phyloP scores from a whole-genome alignment of 2,329 filamentous ascomycete genomes.

The Harringtonia aguacate region DNA sequence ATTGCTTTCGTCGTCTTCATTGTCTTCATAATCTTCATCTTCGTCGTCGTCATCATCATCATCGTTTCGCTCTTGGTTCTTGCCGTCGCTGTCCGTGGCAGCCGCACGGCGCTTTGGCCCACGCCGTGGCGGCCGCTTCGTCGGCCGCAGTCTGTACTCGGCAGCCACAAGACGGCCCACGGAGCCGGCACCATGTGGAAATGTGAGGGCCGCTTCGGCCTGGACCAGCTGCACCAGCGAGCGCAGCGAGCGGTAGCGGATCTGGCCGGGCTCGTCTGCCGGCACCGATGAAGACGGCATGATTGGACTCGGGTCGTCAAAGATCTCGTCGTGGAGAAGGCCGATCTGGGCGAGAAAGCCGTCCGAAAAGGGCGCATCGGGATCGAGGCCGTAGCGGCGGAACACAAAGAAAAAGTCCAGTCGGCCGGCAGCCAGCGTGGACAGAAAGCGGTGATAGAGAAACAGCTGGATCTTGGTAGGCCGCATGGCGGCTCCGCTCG shows the following conservation, averaged over 20 bases:
- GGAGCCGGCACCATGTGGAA: conserved; percentile 36
- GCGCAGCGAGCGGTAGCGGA: conserved; percentile 37
- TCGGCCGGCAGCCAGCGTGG: conserved; percentile 58
- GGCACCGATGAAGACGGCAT: conserved; percentile 13
- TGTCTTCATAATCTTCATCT: conserved; percentile 20
- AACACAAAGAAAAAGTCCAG: conserved; percentile 62
- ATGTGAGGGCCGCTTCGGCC: conserved; percentile 38
- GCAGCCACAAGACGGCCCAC: conserved; percentile 41
- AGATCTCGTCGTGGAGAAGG: conserved; percentile 54
- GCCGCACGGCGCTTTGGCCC: no score
- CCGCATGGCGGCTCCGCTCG: conserved; percentile 53
- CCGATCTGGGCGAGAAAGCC: conserved; percentile 67
- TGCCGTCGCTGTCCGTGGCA: not conserved
- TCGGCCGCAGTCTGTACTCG: conserved; percentile 32
- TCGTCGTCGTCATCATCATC: conserved; percentile 1
- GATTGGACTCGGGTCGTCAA: conserved; percentile 31
- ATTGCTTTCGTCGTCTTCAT: conserved; percentile 19
- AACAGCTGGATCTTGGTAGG: conserved; percentile 81
- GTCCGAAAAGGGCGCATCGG: conserved; percentile 61
- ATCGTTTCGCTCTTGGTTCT: not conserved
- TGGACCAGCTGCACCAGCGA: conserved; percentile 35
- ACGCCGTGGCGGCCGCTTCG: not conserved
- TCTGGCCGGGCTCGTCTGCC: conserved; percentile 6
- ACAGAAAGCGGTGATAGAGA: conserved; percentile 79
- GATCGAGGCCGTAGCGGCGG: conserved; percentile 58